These are phyloP conservation scores for Podospora pseudoanserina DNA, from an alignment of 495 filamentous ascomycete genomes.

Conservation along the genomic window DNA sequence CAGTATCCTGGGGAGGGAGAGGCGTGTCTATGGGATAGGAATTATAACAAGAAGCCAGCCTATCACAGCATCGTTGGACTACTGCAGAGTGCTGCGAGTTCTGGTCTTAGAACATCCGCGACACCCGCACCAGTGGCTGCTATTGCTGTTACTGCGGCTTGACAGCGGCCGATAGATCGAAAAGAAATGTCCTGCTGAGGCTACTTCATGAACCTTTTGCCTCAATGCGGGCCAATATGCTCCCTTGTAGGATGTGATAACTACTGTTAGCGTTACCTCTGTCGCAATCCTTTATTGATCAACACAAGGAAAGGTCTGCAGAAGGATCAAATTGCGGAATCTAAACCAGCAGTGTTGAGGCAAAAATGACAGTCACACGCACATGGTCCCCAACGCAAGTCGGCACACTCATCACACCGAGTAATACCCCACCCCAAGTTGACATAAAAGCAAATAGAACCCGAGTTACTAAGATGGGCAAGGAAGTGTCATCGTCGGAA, in stretches of 20 bases:
- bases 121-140: background rate
- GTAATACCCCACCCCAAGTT: background rate
- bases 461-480: background rate
- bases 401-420: background rate
- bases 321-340: background rate
- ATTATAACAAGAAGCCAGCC: constrained; percentile 49
- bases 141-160: background rate
- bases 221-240: too few species aligned
- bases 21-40: constrained; percentile 49
- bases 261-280: background rate
- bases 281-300: background rate
- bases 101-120: constrained; percentile 1
- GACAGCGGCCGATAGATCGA: background rate
- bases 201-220: too few species aligned
- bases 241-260: background rate
- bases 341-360: background rate
- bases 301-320: background rate
- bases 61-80: constrained; percentile 35
- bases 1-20: constrained; percentile 50
- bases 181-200: too few species aligned
- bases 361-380: background rate
- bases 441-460: background rate
- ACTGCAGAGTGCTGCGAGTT: constrained; percentile 21
- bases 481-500: background rate
- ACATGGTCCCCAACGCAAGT: background rate